Base-by-base conservation (phyloP, 441 rosid species). In the Adansonia gregorii region DNA sequence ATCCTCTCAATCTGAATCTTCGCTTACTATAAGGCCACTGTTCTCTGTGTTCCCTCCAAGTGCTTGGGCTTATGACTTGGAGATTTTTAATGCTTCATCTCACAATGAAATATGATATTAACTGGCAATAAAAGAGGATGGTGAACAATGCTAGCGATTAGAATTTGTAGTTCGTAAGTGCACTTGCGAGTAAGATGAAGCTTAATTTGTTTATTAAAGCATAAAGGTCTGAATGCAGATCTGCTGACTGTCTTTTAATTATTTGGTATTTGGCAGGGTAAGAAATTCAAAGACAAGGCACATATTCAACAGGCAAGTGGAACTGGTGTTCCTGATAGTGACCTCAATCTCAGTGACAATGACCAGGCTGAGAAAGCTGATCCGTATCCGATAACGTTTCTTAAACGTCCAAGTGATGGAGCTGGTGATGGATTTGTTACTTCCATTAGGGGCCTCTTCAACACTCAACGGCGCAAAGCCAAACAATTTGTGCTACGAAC, bases 351-450 rank as follows among this genome's bases (percentile, higher is more conserved):
- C 72, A 91, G 94, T 69, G 99, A 95, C 77, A 90, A 87, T 56
- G 99, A 97, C 69, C 95, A 89, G 76, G 78, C 81, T 10, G 97
- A 88, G 86, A 90, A 86, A 81, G 22, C 87, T 80, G 97, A 95
- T 82, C 92, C 91, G 80, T 82, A 88, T 78, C 94, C 92, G 64
- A 79, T 87, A 48, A 87, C 96, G 58, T 97, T 88, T 83, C 88
- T 92, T 14, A 97, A 91, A 87, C 97, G 97, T 52, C 90, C 90
- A 68, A 84, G 81, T 61, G 99, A 97, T 79, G 99, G 98, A 84
- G 99, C 99, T 63, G 99, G 99, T 49, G 99, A 97, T 86, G 97
- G 99, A 76, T 97, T 97, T 81, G 99, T 95, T 35, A 97, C 96
- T 74, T 95, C 99, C 63, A 82, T 97, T 60, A 85, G 88, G 87